Percentiles rank a stretch among this genome's conserved stretches.
Evolutionary conservation across 306 rosid genomes (phyloP).

Genomic region (Gastrolobium bilobum): DNA sequence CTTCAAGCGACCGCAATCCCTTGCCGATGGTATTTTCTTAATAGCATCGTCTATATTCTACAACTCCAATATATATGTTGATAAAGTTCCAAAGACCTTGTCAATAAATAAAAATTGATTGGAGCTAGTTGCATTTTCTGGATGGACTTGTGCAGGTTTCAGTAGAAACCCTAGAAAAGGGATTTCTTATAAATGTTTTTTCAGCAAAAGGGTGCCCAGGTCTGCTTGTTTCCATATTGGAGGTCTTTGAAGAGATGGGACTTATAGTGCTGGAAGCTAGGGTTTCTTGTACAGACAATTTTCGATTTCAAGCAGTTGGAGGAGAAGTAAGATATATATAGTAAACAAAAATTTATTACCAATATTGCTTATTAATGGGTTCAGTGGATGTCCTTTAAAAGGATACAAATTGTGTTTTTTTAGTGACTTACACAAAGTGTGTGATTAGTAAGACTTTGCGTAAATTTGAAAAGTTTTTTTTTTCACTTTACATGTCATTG

Average conservation of each 20-base stretch:
- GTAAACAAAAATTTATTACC: neutral
- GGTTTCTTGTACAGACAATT: constrained; percentile 93
- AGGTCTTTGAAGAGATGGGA: constrained; percentile 88
- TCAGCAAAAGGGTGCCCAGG: constrained; percentile 80
- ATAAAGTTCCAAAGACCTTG: neutral
- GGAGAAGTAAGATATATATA: constrained; percentile 71
- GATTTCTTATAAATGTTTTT: constrained; percentile 77
- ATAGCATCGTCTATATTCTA: neutral
- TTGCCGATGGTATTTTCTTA: constrained; percentile 71
- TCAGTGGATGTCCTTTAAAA: too few relatives aligned
- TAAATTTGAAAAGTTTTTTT: too few relatives aligned
- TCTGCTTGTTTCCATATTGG: constrained; percentile 84
- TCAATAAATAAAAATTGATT: neutral
- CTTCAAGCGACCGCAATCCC: constrained; percentile 63
- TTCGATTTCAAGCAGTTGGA: constrained; percentile 87
- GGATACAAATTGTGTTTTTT: too few relatives aligned
- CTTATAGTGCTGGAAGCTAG: constrained; percentile 94
- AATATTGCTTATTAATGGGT: too few relatives aligned
- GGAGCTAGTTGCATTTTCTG: neutral
- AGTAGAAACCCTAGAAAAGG: constrained; percentile 91
- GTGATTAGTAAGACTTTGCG: too few relatives aligned
- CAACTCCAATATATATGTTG: neutral
- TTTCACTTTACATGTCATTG: too few relatives aligned
- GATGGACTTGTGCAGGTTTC: constrained; percentile 67
- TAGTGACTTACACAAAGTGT: too few relatives aligned